Evolutionary conservation across 352 stramenopile genomes (phyloP), one percentile per base, ranked within the genome.

Genomic region (Globisporangium rhizosaccharum): DNA sequence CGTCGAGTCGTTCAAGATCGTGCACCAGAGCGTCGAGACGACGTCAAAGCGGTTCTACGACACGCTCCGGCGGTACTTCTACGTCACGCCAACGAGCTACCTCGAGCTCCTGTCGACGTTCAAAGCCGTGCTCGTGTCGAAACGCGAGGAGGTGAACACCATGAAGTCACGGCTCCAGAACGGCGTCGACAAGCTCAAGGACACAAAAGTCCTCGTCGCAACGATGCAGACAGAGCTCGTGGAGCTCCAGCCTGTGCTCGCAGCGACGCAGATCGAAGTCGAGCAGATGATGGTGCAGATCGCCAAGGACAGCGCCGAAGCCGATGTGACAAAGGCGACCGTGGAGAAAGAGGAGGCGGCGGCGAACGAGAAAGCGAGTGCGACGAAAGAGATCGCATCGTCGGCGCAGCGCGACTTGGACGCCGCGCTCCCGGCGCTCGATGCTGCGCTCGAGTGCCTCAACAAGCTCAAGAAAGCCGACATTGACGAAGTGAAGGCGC

Each of bases 61-160:
- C 17, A 76, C 76, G 9, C 63, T 97, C 33, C 73, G 88, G 20
- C 66, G 92, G 8, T 94, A 96, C 65, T 96, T 96, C 58, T 97
- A 98, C 72, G 92, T 97, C 30, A 98, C 92, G 14, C 92, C 92
- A 14, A 97, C 92, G 3, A 96, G 81, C 50, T 98, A 97, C 48
- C 66, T 98, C 39, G 91, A 98, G 61, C 58, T 98, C 30, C 66
- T 98, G 2, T 93, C 87, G 26, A 96, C 92, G 6, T 98, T 97
- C 63, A 96, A 95, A 42, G 75, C 78, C 0, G 87, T 97, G 23
- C 70, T 98, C 0, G 80, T 87, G 10, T 76, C 77, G 9, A 97
- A 97, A 60, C 75, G 91, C n/a, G 86, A 96, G 33, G 89, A 97
- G 62, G 87, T 94, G 2, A 88, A 91, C 39, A 92, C 78, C 37